These are phyloP conservation scores for Trebouxiophyceae sp. DNA, from an alignment of 163 green algal genomes.

Conservation along the genomic window DNA sequence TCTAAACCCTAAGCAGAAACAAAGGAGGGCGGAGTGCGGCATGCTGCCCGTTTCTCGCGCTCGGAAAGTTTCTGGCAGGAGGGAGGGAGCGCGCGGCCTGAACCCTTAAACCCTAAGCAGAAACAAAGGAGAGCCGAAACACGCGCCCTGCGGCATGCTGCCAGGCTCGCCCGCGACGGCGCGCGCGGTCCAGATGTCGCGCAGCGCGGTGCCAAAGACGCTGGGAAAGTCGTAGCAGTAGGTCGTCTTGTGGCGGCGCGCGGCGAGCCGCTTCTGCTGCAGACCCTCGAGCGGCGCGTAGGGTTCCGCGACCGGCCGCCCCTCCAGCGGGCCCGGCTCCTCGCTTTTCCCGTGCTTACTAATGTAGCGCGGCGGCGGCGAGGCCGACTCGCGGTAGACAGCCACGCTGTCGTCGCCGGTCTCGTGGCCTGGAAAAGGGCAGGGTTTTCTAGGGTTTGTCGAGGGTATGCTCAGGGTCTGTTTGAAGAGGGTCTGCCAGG, in stretches of 20 bases:
- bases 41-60: too few species aligned
- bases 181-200: constrained; percentile 61
- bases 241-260: constrained; percentile 76
- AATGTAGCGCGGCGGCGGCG: constrained; percentile 10
- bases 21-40: constrained; percentile 14
- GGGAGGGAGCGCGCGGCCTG: too few species aligned
- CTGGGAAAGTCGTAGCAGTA: constrained; percentile 92
- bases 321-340: constrained; percentile 25
- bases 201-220: constrained; percentile 81
- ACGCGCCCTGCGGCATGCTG: constrained; percentile 23
- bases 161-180: constrained; percentile 49
- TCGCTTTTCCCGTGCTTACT: constrained; percentile 4
- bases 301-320: constrained; percentile 43
- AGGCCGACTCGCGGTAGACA: constrained; percentile 64
- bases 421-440: constrained; percentile 78
- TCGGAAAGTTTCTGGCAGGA: too few species aligned
- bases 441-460: too few species aligned
- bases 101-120: too few species aligned
- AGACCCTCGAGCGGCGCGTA: constrained; percentile 49
- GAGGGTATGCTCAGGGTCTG: too few species aligned
- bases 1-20: background rate
- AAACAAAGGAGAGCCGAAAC: too few species aligned
- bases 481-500: too few species aligned
- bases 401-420: constrained; percentile 77
- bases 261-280: constrained; percentile 77